Base-by-base conservation (phyloP, 2,329 filamentous ascomycete species). In the Alternaria arbusti region DNA sequence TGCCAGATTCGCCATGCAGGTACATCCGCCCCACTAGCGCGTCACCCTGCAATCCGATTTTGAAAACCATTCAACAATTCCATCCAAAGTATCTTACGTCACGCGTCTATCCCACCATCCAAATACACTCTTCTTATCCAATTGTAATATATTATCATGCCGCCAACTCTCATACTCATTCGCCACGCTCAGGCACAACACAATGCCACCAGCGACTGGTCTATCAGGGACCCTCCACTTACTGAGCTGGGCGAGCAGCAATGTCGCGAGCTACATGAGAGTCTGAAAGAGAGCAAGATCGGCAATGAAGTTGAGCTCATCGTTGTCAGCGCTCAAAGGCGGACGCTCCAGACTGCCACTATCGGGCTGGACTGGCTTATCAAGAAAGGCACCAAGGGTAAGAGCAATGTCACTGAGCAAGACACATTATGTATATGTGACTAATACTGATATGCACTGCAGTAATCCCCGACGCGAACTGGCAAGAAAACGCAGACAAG, bases 261-360 rank as follows among this genome's bases (percentile, higher is more conserved):
- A 72, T 82, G 80, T 67, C 67, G 71, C 50, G 74, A 81, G 57
- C 69, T 84, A 23, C 74, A 81, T 57, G 72, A 77, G 30, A 78
- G 78, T 44, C 68, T 84, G 17, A 77, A 77, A 63, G 63, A 74
- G 7, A 73, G 72, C 51, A 68, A 78, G 46, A 76, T 84, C 36
- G 80, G 78, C 15, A 73, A 80, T 20, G 80, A 85, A 54, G 80
- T 86, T 10, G 84, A 85, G 17, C 78, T 85, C 26, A 87, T 91
- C 57, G 73, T 92, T 30, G 86, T 87, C 52, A 90, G 88, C 71
- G 87, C 89, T 1, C 90, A 91, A 87, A 82, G 84, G 15, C 84
- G 90, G 28, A 91, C 89, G 2, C 80, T 91, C 28, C 87, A 92
- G 78, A 91, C 90, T 2, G 86, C 89, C 1, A 80, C 85, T 45